phyloP scores from a whole-genome alignment of 805 yeast genomes.

The Lipomyces lipofer region DNA sequence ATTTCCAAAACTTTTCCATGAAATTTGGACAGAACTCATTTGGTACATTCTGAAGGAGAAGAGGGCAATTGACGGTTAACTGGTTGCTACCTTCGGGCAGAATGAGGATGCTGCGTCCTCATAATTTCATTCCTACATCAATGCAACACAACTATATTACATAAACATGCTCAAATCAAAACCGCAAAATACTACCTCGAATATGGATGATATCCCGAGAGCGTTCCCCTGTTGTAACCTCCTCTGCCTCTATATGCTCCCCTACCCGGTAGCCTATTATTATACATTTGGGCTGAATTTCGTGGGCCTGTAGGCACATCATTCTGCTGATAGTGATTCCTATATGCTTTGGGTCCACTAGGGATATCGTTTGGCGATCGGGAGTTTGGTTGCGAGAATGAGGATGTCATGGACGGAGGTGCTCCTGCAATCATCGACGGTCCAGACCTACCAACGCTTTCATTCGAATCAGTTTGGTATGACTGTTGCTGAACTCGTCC shows the following conservation, averaged over 20 bases:
- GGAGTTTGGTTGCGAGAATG: background rate
- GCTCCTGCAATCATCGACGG: background rate
- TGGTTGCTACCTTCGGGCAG: no score
- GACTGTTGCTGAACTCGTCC: background rate
- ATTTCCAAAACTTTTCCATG: no score
- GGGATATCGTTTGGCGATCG: conserved; percentile 3
- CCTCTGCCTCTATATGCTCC: background rate
- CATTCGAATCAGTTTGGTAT: background rate
- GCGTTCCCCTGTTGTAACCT: background rate
- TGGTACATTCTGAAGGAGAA: no score
- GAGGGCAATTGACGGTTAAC: no score
- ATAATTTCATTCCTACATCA: no score
- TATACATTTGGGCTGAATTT: background rate
- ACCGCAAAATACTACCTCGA: conserved; percentile 8
- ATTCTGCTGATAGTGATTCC: background rate
- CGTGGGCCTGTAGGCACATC: conserved; percentile 17
- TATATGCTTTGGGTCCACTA: conserved; percentile 19
- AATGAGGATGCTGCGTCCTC: no score
- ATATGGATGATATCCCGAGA: conserved; percentile 15
- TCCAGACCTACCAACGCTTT: no score
- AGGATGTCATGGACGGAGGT: background rate
- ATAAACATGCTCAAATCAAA: no score
- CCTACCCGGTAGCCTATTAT: background rate
- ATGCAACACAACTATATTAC: no score
- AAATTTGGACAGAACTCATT: no score